Evolutionary conservation across 2,329 filamentous ascomycete genomes (phyloP).

Genomic region (Xylaria arbuscula): DNA sequence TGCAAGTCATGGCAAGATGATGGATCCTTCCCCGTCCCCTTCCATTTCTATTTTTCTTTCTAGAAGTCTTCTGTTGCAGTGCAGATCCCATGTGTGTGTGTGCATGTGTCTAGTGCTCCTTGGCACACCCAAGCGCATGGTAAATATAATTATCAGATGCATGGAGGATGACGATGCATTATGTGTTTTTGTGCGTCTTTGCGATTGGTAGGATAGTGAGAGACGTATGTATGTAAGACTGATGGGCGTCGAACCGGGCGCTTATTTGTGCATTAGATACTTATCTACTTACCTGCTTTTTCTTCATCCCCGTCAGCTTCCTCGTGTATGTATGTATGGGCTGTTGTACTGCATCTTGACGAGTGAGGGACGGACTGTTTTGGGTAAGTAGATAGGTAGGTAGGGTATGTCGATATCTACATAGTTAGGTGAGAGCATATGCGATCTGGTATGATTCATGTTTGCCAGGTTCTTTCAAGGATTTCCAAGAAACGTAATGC

Average conservation of each 20-base stretch:
- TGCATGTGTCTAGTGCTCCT: not conserved
- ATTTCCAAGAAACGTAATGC: not conserved
- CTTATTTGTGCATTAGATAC: conserved; percentile 2
- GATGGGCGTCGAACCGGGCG: not conserved
- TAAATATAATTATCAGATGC: no score
- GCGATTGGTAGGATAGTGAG: no score
- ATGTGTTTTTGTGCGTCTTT: no score
- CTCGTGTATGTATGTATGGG: no score
- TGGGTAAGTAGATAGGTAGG: not conserved
- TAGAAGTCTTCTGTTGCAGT: conserved; percentile 44
- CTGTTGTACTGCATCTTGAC: not conserved
- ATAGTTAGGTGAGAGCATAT: not conserved
- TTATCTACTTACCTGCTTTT: not conserved
- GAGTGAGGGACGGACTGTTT: not conserved
- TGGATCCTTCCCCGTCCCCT: not conserved
- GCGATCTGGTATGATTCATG: no score
- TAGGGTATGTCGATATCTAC: not conserved
- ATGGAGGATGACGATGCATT: no score
- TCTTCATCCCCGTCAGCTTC: not conserved
- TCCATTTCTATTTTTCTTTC: conserved; percentile 29
- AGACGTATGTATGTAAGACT: not conserved
- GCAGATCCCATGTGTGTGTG: conserved; percentile 15
- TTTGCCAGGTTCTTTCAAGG: not conserved
- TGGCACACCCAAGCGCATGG: no score
- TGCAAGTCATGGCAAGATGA: not conserved